phyloP scores from a whole-genome alignment of 2,329 filamentous ascomycete genomes.

The Cladobotryum mycophilum region DNA sequence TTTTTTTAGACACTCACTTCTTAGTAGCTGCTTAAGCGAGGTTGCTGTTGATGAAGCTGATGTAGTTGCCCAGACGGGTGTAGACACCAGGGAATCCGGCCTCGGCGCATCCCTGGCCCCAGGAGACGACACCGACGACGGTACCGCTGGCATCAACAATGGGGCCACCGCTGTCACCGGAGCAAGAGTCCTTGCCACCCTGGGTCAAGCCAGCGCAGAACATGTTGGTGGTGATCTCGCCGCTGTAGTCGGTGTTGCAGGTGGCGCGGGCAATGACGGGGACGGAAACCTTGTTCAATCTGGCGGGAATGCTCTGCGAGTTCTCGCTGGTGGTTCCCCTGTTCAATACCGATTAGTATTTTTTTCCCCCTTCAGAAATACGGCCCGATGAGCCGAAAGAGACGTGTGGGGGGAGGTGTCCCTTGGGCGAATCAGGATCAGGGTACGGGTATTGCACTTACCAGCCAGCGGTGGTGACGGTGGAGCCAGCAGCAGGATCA shows the following conservation, averaged over 20 bases:
- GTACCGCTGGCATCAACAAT: constrained; percentile 19
- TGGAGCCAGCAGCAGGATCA: constrained; percentile 19
- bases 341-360: constrained; percentile 4
- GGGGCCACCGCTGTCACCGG: constrained; percentile 27
- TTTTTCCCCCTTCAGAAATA: background rate
- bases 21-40: background rate
- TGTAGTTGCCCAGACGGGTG: constrained; percentile 19
- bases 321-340: constrained; percentile 20
- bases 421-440: background rate
- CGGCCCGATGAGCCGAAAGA: no score
- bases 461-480: constrained; percentile 23
- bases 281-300: constrained; percentile 25
- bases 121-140: constrained; percentile 25
- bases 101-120: constrained; percentile 24
- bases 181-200: constrained; percentile 27
- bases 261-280: constrained; percentile 23
- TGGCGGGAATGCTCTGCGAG: constrained; percentile 10
- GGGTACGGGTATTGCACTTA: constrained; percentile 10
- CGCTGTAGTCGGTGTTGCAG: constrained; percentile 20
- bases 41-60: constrained; percentile 20
- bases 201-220: constrained; percentile 24
- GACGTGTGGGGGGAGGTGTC: no score
- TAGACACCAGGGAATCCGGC: constrained; percentile 23
- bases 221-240: constrained; percentile 24
- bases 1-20: no score